Base-by-base conservation (phyloP, 176 grass and related monocot species). In the Hyparrhenia diplandra region DNA sequence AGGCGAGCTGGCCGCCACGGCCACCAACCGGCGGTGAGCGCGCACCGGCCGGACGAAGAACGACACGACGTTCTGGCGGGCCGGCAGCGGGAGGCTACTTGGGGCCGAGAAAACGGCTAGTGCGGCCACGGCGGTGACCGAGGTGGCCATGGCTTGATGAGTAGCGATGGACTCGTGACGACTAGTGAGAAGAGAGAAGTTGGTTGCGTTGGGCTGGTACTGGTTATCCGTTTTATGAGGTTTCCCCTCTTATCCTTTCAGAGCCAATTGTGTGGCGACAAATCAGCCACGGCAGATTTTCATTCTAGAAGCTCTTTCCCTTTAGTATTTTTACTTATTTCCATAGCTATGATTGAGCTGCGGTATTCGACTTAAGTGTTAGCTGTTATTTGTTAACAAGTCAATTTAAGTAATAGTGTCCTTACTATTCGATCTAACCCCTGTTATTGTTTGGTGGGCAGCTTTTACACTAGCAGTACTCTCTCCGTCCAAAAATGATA, bases 211-310 rank as follows among this genome's bases (percentile, higher is more conserved):
- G n/a, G n/a, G n/a, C n/a, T n/a, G n/a, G n/a, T n/a, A n/a, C n/a
- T n/a, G n/a, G n/a, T n/a, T n/a, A n/a, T n/a, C n/a, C n/a, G n/a
- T n/a, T n/a, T n/a, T 83, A 81, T 74, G 39, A 60, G 51, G 77
- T 40, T 36, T 46, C 39, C 27, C 29, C 21, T 77, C 88, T 94
- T 94, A 94, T 91, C 89, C 4, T 49, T 68, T 70, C 0, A 6
- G 2, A 17, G 18, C 89, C 80, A 91, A 84, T 94, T 74, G 71
- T 42, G 69, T 87, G 72, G 83, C 82, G 83, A 91, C 89, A 89
- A 21, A 81, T 84, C 83, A 89, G 69, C 79, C 81, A 57, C 17
- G 43, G 21, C 73, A 80, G 90, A 92, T 92, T 86, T 83, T 80
- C 60, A 49, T 64, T 79, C 76, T 75, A 79, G 80, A 79, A 83